Percentiles rank a stretch among this genome's conserved stretches.
These are phyloP conservation scores for Trichocomaceae sp. DNA, from an alignment of 2,329 filamentous ascomycete species.

Conservation along the genomic window DNA sequence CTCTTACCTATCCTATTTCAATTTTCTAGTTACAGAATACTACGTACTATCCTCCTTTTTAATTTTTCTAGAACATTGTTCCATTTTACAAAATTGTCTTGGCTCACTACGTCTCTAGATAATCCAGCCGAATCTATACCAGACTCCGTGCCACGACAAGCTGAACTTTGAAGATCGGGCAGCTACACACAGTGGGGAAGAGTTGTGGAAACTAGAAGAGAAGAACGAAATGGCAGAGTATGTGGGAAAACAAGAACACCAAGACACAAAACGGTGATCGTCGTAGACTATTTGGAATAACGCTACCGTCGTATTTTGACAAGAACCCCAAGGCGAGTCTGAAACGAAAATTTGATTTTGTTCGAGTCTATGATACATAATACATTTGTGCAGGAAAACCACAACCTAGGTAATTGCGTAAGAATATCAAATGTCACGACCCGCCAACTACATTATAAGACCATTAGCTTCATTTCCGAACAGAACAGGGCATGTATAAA, in stretches of 20 bases:
- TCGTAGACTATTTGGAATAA: not conserved
- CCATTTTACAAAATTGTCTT: not conserved
- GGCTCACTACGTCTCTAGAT: not conserved
- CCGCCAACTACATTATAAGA: too few relatives aligned
- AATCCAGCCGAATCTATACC: not conserved
- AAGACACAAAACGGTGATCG: not conserved
- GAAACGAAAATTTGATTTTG: conserved; percentile 1
- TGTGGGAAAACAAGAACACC: not conserved
- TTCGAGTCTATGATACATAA: too few relatives aligned
- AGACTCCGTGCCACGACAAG: not conserved
- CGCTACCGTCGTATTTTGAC: conserved; percentile 1
- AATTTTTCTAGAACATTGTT: not conserved
- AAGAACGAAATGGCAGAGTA: too few relatives aligned
- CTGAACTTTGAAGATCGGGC: too few relatives aligned
- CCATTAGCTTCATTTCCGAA: too few relatives aligned
- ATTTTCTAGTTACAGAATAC: too few relatives aligned
- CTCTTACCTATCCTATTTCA: not conserved
- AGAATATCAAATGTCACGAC: too few relatives aligned
- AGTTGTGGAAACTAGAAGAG: too few relatives aligned
- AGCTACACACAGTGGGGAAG: too few relatives aligned
- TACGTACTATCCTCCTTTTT: not conserved
- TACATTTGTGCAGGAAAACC: too few relatives aligned
- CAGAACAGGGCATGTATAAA: too few relatives aligned
- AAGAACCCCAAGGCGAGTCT: not conserved
- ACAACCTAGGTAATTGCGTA: too few relatives aligned